Evolutionary conservation across 768 basidiomycete genomes (phyloP).

Genomic region (Leccinum broughii): DNA sequence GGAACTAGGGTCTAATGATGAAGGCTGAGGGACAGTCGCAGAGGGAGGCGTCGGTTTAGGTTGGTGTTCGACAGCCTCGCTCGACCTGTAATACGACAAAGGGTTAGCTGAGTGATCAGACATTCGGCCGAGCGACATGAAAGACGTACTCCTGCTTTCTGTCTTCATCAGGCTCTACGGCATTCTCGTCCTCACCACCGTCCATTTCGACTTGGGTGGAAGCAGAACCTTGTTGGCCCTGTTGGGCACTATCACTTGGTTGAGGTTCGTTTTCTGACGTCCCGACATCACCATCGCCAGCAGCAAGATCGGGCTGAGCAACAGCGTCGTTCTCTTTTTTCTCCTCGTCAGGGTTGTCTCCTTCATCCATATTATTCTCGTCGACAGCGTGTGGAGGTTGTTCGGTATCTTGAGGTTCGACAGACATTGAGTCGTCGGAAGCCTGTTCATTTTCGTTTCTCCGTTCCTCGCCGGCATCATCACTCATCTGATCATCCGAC

Average conservation of each 20-base stretch:
- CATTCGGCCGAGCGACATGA: neutral
- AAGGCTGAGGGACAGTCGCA: constrained; percentile 7
- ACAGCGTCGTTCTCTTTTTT: constrained; percentile 27
- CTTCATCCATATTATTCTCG: constrained; percentile 16
- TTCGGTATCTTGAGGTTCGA: constrained; percentile 27
- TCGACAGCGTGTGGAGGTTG: constrained; percentile 21
- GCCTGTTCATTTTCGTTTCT: constrained; percentile 11
- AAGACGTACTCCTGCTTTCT: constrained; percentile 18
- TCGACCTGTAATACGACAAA: constrained; percentile 9
- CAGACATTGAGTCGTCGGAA: constrained; percentile 23
- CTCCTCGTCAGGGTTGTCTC: constrained; percentile 33
- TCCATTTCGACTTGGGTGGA: constrained; percentile 16
- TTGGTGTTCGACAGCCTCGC: constrained; percentile 14
- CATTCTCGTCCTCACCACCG: constrained; percentile 21
- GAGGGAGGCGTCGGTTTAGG: constrained; percentile 4
- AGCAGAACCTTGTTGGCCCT: constrained; percentile 23
- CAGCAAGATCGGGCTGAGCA: constrained; percentile 39
- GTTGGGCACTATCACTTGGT: constrained; percentile 19
- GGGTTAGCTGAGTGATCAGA: neutral
- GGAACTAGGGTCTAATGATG: constrained; percentile 32
- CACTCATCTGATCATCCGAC: constrained; percentile 31
- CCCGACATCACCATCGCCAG: constrained; percentile 27
- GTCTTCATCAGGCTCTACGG: constrained; percentile 25
- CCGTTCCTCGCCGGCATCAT: constrained; percentile 14
- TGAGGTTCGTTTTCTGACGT: constrained; percentile 19